Conservation (phyloP, 2,329 filamentous ascomycete genomes). For the Hymenoscyphus fructigenus region DNA sequence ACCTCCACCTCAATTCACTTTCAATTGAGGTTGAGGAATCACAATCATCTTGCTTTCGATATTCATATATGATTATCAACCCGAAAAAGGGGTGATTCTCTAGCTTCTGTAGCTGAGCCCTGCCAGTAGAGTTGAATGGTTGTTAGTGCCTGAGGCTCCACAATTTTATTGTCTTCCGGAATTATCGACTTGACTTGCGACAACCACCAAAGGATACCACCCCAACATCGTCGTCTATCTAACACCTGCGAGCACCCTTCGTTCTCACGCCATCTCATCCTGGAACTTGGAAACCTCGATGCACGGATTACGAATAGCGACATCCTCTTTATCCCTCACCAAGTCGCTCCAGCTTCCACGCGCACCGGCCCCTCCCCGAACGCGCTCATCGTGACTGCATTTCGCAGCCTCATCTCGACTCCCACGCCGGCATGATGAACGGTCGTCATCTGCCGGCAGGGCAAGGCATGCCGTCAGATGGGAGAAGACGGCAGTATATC, state of each 20-base stretch:
- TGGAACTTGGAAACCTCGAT: not conserved
- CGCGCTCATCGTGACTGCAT: slow-evolving; percentile 28
- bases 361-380: slow-evolving; percentile 21
- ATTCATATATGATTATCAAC: too few relatives aligned
- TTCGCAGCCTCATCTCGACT: slow-evolving; percentile 22
- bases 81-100: too few relatives aligned
- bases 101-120: too few relatives aligned
- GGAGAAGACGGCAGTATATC: slow-evolving; percentile 36
- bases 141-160: too few relatives aligned
- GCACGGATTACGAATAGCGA: not conserved
- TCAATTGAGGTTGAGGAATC: too few relatives aligned
- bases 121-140: too few relatives aligned
- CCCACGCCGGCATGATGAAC: slow-evolving; percentile 76
- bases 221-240: not conserved
- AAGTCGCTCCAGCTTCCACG: not conserved
- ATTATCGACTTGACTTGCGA: not conserved
- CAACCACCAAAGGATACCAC: not conserved
- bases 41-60: too few relatives aligned
- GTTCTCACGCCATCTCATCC: not conserved
- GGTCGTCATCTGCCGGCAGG: slow-evolving; percentile 75
- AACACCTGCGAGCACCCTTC: not conserved
- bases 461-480: slow-evolving; percentile 49
- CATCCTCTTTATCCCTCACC: not conserved
- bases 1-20: too few relatives aligned
- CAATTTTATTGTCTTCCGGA: not conserved